Evolutionary conservation across 495 filamentous ascomycete species (phyloP).

Genomic region (Umbilicaria muhlenbergii): DNA sequence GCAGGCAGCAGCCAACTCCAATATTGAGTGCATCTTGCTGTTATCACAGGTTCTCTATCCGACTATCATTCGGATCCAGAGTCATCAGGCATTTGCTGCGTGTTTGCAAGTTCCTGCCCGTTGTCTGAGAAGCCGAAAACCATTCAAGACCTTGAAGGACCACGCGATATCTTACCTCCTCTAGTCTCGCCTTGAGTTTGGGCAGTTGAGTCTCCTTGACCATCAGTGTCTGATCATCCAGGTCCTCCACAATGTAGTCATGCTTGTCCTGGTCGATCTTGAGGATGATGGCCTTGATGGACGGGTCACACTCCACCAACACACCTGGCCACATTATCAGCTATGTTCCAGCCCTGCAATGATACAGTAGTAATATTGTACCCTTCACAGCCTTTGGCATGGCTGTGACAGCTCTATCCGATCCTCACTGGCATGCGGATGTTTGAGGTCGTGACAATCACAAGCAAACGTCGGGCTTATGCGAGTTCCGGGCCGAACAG

Average conservation of each 20-base stretch:
- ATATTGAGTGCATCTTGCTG: too few species aligned
- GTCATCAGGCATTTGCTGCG: slow-evolving; percentile 37
- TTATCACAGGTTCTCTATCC: too few species aligned
- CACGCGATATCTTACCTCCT: slow-evolving; percentile 31
- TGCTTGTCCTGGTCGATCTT: slow-evolving; percentile 53
- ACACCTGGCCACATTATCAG: slow-evolving; percentile 31
- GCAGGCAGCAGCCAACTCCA: too few species aligned
- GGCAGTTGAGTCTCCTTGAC: slow-evolving; percentile 56
- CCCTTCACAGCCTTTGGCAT: too few species aligned
- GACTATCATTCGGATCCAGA: slow-evolving; percentile 28
- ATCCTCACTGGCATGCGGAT: too few species aligned
- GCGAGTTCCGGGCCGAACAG: too few species aligned
- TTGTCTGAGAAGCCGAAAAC: slow-evolving; percentile 1
- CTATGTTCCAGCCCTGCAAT: background rate
- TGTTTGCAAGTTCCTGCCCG: slow-evolving; percentile 34
- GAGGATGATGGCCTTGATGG: slow-evolving; percentile 60
- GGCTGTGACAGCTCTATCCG: too few species aligned
- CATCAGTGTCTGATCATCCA: slow-evolving; percentile 54
- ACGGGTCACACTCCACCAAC: slow-evolving; percentile 62
- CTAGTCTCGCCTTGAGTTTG: slow-evolving; percentile 39
- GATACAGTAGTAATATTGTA: too few species aligned
- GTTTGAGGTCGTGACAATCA: too few species aligned
- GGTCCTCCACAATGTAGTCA: slow-evolving; percentile 61
- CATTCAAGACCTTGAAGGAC: background rate
- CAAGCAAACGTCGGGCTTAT: too few species aligned